Percentiles rank a stretch among this genome's conserved stretches.
Evolutionary conservation across 257 asterid species (phyloP).

Genomic region (Leonotis leonurus): DNA sequence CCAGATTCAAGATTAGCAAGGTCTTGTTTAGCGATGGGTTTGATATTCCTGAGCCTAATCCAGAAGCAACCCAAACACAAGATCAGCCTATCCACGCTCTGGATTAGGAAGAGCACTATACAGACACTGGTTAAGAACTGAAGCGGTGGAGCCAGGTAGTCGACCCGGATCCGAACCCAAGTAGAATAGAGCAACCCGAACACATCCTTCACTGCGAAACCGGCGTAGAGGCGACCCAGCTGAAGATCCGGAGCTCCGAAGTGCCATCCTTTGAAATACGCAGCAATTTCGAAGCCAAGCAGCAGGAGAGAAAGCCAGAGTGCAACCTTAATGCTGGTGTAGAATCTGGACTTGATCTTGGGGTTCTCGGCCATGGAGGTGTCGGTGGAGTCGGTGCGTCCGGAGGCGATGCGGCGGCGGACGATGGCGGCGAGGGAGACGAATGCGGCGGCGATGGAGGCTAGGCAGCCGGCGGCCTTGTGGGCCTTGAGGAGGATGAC

Average conservation of each 20-base stretch:
- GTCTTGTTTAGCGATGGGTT: conserved; percentile 44
- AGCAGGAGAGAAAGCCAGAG: conserved; percentile 53
- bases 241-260: conserved; percentile 58
- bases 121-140: conserved; percentile 69
- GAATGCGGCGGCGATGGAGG: conserved; percentile 77
- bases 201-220: conserved; percentile 44
- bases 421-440: conserved; percentile 53
- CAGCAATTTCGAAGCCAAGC: conserved; percentile 62
- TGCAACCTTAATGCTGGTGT: conserved; percentile 47
- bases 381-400: conserved; percentile 70
- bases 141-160: conserved; percentile 83
- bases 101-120: conserved; percentile 62
- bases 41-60: conserved; percentile 54
- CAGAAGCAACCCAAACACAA: conserved; percentile 85
- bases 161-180: conserved; percentile 83
- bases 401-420: conserved; percentile 77
- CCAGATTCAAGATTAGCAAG: too few species aligned
- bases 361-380: conserved; percentile 30
- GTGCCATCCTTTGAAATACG: conserved; percentile 80
- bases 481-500: conserved; percentile 86
- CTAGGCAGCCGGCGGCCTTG: conserved; percentile 78
- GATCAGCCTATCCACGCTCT: conserved; percentile 76
- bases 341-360: conserved; percentile 38
- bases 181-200: conserved; percentile 52
- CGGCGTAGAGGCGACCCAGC: conserved; percentile 38